These are phyloP conservation scores for Sarocladium kiliense DNA, from an alignment of 2,329 filamentous ascomycete species.

Conservation along the genomic window DNA sequence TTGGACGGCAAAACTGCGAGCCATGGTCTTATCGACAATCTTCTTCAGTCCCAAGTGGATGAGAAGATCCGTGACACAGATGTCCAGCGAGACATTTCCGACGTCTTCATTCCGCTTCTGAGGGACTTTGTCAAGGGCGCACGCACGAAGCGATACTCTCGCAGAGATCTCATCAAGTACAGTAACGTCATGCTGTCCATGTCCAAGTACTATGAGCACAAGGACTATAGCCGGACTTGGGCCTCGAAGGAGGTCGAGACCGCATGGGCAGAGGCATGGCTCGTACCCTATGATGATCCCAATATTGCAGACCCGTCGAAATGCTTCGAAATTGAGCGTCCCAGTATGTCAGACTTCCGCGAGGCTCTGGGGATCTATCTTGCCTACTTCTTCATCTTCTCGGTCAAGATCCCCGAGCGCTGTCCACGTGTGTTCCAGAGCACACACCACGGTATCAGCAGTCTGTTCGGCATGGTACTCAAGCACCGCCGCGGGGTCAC, in stretches of 20 bases:
- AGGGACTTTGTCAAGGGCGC: constrained; percentile 44
- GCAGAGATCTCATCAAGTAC: constrained; percentile 37
- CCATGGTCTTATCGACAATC: constrained; percentile 49
- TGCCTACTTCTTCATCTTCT: constrained; percentile 51
- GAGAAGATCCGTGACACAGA: constrained; percentile 36
- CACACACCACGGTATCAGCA: constrained; percentile 57
- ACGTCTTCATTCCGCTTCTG: constrained; percentile 48
- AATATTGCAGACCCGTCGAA: constrained; percentile 25
- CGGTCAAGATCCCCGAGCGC: constrained; percentile 50
- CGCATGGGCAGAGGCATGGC: constrained; percentile 45
- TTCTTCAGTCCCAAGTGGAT: constrained; percentile 45
- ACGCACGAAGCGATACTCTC: constrained; percentile 36
- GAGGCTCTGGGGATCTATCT: constrained; percentile 30
- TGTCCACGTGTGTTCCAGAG: constrained; percentile 58
- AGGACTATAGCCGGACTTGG: constrained; percentile 46
- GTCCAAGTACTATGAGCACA: constrained; percentile 45
- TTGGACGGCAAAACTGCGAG: constrained; percentile 46
- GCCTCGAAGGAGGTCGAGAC: constrained; percentile 38
- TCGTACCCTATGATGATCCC: constrained; percentile 36
- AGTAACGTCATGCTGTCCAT: constrained; percentile 44
- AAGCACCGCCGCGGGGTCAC: constrained; percentile 56
- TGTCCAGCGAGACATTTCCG: constrained; percentile 39
- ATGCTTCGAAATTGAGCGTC: constrained; percentile 27
- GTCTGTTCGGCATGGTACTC: constrained; percentile 56
- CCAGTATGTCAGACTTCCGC: constrained; percentile 28